Base-by-base conservation (phyloP, 2,329 filamentous ascomycete genomes). In the Aspergillus puulaauensis region DNA sequence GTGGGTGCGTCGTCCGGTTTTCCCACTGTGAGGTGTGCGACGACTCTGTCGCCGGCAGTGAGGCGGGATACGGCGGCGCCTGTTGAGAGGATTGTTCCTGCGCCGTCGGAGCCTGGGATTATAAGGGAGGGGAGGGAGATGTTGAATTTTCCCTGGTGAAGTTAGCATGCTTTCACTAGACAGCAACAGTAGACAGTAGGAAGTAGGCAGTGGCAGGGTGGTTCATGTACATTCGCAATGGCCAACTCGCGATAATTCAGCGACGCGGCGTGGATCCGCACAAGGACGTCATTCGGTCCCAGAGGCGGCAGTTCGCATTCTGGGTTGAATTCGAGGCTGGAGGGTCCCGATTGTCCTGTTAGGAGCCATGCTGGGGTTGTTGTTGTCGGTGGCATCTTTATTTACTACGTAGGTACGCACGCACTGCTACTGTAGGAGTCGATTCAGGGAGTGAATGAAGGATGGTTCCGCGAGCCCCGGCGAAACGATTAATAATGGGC, bases 261-360 rank as follows among this genome's bases (percentile, higher is more conserved):
- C 5, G 70, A 73, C 1, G 73, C 74, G 0, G 75, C 75, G 27
- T 75, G 61, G 3, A 79, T 78, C 69, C 85, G 86, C 61, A 91
- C 83, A 17, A 90, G 80, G 11, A 90, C 86, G 17, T 91, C 84
- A 59, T 83, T 81, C 51, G 88, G 85, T 35, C 87, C 86, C 0
- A 87, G 65, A 56, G 83, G 70, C 15, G 86, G 84, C 1, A 89
- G 67, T 1, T 80, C 62, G 0, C 73, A 76, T 54, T 79, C 74
- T 40, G 85, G 79, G 56, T 80, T 74, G 63, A 83, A 80, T 65
- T 79, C 71, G 19, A 90, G 77, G 27, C 76, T 77, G 3, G 51
- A 39, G 12, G 56, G 46, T 6, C 64, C 60, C 12, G 54, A 24
- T 43, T 62, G 62, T 17, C 54, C 54, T 85, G 82, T 14, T 1